phyloP scores from a whole-genome alignment of 73 alveolate genomes.

The Stentor roeselii region DNA sequence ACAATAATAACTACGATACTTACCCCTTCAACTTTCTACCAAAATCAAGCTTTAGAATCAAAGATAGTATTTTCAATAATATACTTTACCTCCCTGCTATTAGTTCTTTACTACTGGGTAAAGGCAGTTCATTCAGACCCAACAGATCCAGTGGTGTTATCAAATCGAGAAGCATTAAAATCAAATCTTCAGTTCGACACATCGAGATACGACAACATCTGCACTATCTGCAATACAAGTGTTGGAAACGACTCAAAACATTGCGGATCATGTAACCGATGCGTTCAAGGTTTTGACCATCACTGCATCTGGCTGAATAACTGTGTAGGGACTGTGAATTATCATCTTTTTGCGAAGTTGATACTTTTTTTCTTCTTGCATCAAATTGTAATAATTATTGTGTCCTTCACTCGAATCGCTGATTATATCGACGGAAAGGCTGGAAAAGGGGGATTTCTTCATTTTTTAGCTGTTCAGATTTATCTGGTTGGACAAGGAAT shows the following conservation, averaged over 20 bases:
- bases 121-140: background rate
- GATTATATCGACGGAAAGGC: background rate
- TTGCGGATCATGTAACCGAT: constrained; percentile 52
- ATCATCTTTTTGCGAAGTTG: background rate
- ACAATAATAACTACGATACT: background rate
- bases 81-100: background rate
- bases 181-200: constrained; percentile 14
- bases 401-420: background rate
- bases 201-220: constrained; percentile 20
- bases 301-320: constrained; percentile 52
- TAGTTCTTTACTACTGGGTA: background rate
- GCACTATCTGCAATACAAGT: constrained; percentile 39
- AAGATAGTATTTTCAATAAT: background rate
- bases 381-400: background rate
- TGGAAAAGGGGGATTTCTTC: background rate
- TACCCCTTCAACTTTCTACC: background rate
- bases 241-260: constrained; percentile 38
- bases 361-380: background rate
- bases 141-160: constrained; percentile 4
- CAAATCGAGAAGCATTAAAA: background rate
- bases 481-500: background rate
- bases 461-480: background rate
- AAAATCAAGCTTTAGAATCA: no score
- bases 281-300: constrained; percentile 51
- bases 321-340: constrained; percentile 39